Conservation (phyloP, 352 stramenopile species). For the Thalassiosira hispida region DNA sequence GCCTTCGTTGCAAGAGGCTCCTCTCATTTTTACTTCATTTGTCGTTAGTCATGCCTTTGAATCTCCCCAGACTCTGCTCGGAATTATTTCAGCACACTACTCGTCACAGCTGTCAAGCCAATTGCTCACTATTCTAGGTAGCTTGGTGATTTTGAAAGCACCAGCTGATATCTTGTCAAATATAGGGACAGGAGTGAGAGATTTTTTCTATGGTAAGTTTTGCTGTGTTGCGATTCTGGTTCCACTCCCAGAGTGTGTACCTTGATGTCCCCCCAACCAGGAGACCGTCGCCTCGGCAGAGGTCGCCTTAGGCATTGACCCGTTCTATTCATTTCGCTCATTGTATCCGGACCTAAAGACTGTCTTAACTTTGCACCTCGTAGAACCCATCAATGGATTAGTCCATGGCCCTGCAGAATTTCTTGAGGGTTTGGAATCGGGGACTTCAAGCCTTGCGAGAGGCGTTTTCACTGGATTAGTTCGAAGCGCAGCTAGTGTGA, state of each 20-base stretch:
- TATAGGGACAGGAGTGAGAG: conserved; percentile 92
- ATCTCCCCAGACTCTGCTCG: conserved; percentile 68
- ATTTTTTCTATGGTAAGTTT: conserved; percentile 92
- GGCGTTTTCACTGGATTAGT: conserved; percentile 80
- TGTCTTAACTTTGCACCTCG: no score
- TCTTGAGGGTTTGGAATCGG: conserved; percentile 75
- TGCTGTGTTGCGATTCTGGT: no score
- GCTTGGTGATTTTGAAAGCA: conserved; percentile 76
- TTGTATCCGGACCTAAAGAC: no score
- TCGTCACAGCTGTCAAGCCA: conserved; percentile 83
- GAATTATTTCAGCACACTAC: conserved; percentile 78
- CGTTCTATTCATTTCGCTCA: no score
- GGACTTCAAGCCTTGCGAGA: conserved; percentile 73
- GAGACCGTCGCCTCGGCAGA: no score
- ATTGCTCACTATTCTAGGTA: conserved; percentile 78
- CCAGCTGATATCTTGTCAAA: conserved; percentile 89
- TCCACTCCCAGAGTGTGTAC: conserved; percentile 24
- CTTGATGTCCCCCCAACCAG: no score
- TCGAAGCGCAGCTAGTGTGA: conserved; percentile 75
- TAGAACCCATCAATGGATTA: no score
- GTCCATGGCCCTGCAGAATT: conserved; percentile 71
- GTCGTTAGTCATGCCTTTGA: conserved; percentile 83
- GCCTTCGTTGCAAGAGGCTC: conserved; percentile 73
- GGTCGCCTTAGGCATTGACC: no score
- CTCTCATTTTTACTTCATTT: conserved; percentile 83